Base-by-base conservation (phyloP, 2,329 filamentous ascomycete genomes). In the Xylariaceae sp. region DNA sequence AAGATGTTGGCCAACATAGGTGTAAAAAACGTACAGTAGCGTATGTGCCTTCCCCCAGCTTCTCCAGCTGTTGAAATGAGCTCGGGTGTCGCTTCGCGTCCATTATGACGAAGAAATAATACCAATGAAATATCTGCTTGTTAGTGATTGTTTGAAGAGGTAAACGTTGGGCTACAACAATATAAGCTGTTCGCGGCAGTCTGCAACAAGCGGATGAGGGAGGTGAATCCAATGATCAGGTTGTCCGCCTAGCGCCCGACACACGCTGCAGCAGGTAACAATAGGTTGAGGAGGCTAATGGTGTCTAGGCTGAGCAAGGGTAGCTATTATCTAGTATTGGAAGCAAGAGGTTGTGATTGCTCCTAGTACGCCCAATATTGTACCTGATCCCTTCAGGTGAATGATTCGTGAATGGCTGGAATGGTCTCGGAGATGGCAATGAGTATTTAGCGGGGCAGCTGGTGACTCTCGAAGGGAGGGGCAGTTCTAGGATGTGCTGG, bases 61-160 rank as follows among this genome's bases (percentile, higher is more conserved):
- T 99, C 77, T 99, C 94, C 73, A 97, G 84, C 85, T 97, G 94
- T 82, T 97, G 93, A 81, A 99, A 99, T 58, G 93, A 97, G 77
- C 89, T 96, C 51, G 93, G 92, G 69, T 97, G 91, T 68, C 89
- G 82, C 73, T 95, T 90, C 70, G 90, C 89, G 75, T 97, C 93
- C 93, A 97, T 97, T 57, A 56, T 72, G 16, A 30, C 6, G n/a
- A 30, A 4, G 42, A 4, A n/a, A 13, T n/a, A n/a, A n/a, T n/a
- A n/a, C n/a, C n/a, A n/a, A n/a, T n/a, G n/a, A n/a, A n/a, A n/a
- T n/a, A n/a, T 42, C 4, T 23, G 18, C 41, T 23, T 21, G 40
- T 8, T 21, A 18, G 11, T 11, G 30, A 29, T 16, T 16, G 5
- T 2, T n/a, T 4, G 24, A 15, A 11, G 18, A 36, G 15, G 11